Evolutionary conservation across 2,329 filamentous ascomycete genomes (phyloP), one percentile per base, ranked within the genome.

Genomic region (Cladorrhinum sp.): DNA sequence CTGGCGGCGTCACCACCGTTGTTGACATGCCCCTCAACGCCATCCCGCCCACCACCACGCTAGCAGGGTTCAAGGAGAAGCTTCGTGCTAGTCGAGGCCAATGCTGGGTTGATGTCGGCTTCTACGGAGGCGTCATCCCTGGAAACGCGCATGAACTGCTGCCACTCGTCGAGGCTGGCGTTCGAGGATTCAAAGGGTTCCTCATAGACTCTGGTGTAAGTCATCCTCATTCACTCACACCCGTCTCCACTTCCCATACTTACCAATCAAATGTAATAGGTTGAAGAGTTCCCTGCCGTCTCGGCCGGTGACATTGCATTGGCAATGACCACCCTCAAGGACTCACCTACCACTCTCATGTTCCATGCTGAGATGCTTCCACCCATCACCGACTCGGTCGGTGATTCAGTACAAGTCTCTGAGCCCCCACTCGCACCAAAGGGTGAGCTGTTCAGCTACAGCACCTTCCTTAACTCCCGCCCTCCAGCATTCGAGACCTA

Each of bases 351-450:
- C 1, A 96, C 92, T 0, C 86, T 98, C 69, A 98, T 99, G 93
- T 99, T 99, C 79, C 95, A 99, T 72, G 95, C 95, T 59, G 95
- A 99, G 76, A 98, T 97, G 92, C 88, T 96, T 12, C 92, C 93
- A n/a, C 91, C 92, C 18, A 90, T 93, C 66, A 78, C 90, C 54
- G 85, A 86, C 66, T 92, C 91, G 0, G 89, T 93, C 1, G 89
- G 90, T 57, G 91, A 95, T 72, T 85, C 86, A 24, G 86, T 92
- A 3, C 88, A 91, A 69, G 76, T 77, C 24, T 90, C 90, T 0
- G 79, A 83, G 6, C 85, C 91, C 18, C 90, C 91, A 0, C 77
- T 89, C 6, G 84, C 84, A 0, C 91, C 91, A 3, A 81, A 82
- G 25, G 92, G 91, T 16, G 85, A 89, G 10, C 78, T 93, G 24